Evolutionary conservation across 768 basidiomycete species (phyloP).

Genomic region (Mycena galopus): DNA sequence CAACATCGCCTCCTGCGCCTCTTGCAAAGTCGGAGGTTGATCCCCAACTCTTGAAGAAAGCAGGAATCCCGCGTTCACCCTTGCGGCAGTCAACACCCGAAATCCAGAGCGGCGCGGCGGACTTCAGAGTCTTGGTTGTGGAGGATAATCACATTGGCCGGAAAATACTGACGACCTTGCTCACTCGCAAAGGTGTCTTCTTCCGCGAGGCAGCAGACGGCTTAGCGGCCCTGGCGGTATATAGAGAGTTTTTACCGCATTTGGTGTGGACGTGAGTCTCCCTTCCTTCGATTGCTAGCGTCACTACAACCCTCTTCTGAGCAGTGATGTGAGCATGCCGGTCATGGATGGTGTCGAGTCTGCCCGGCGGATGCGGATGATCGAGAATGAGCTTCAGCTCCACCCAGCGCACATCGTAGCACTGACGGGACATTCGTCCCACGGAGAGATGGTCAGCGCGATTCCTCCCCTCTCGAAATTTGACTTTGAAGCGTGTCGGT

Average conservation of each 20-base stretch:
- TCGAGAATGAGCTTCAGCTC: constrained; percentile 15
- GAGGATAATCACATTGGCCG: constrained; percentile 22
- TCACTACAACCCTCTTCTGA: not conserved
- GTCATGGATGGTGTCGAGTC: constrained; percentile 26
- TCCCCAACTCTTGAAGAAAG: too few relatives aligned
- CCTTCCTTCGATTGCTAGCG: not conserved
- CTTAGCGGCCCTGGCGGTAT: constrained; percentile 10
- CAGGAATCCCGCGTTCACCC: not conserved
- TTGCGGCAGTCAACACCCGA: not conserved
- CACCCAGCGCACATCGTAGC: constrained; percentile 14
- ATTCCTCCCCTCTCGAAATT: too few relatives aligned
- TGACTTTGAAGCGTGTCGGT: not conserved
- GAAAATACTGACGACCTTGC: constrained; percentile 17
- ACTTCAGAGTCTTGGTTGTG: constrained; percentile 13
- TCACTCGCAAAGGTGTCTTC: constrained; percentile 13
- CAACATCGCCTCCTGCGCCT: too few relatives aligned
- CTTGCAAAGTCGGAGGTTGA: not conserved
- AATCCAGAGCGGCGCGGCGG: not conserved
- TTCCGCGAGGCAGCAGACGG: constrained; percentile 21
- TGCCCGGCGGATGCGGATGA: constrained; percentile 16
- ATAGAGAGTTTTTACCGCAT: constrained; percentile 17
- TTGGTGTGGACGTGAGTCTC: constrained; percentile 23
- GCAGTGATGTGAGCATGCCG: constrained; percentile 23
- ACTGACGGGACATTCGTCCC: constrained; percentile 15
- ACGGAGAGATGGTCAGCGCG: constrained; percentile 20